These are phyloP conservation scores for Leishmania turanica DNA, from an alignment of 208 protist genomes.

Conservation along the genomic window DNA sequence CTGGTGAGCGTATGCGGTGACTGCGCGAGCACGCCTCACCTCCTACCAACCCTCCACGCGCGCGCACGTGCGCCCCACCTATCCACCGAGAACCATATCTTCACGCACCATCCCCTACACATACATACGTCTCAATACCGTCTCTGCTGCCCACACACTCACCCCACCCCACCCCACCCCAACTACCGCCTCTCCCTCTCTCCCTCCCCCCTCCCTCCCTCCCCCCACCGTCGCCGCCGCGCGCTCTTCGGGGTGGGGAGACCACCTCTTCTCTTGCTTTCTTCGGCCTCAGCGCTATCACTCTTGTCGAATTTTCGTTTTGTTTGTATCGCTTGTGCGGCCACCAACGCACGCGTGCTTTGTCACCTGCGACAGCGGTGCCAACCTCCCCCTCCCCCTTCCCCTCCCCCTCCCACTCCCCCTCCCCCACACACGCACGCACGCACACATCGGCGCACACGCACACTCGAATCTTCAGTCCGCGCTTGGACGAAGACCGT, in stretches of 20 bases:
- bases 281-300: neutral
- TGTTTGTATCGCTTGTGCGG: neutral
- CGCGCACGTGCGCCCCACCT: neutral
- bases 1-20: neutral
- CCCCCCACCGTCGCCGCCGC: neutral
- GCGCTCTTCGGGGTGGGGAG: neutral
- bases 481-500: neutral
- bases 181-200: neutral
- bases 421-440: neutral
- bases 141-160: neutral
- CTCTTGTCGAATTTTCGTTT: neutral
- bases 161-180: neutral
- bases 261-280: neutral
- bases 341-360: neutral
- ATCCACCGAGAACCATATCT: neutral
- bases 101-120: neutral
- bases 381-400: neutral
- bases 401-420: too few relatives aligned
- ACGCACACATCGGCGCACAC: constrained; percentile 16
- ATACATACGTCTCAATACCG: constrained; percentile 2
- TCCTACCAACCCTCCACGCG: neutral
- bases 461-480: neutral
- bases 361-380: neutral
- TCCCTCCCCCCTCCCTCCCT: neutral
- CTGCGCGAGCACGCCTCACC: neutral